Evolutionary conservation across 805 yeast genomes (phyloP), one percentile per base, ranked within the genome.

Genomic region (Barnettozyma populi): DNA sequence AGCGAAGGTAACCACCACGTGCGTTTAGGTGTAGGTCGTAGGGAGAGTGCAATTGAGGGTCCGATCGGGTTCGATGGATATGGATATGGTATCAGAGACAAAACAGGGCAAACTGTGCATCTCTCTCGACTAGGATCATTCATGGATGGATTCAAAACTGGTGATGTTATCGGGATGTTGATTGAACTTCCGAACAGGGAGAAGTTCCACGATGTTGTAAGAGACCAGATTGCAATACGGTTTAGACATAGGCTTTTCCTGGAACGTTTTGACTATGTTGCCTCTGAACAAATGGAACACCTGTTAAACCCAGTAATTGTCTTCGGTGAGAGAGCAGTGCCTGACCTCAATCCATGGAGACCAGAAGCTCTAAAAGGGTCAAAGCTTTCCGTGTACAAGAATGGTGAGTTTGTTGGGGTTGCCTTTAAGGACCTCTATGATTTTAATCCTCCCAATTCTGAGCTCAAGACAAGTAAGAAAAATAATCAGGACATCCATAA

Each of bases 1-100:
- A 57, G 67, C 32, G 67, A 67, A 50, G 55, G 57, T 5, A 52
- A 57, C 5, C 58, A 66, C 1, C 92, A 90, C 63, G 89, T 94
- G 1, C 68, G 99, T 25, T 61, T 90, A 25, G 99, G 99, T 0
- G 61, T 92, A 34, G 84, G 84, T 0, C 70, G 98, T 45, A 75
- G 89, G 52, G 98, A 92, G 60, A 94, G 96, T 2, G 79, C 89
- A 43, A 66, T 90, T 39, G 97, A 92, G 56, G 96, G 95, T 0
- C 98, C 99, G 0, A 94, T 90, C 6, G 99, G 99, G 3, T 88
- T 79, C 58, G 98, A 94, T 65, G 92, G 90, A 0, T 94, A 90
- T 67, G 92, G 97, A 0, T 92, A 94, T 64, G 97, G 96, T 2
- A 60, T 94, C 2, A 73, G 97, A 50, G 97, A 92, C 66, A 74